A percentile compares a stretch with the other conserved stretches of the same genome.
phyloP scores from a whole-genome alignment of 2,329 filamentous ascomycete genomes.

The Ophiostoma triangulosporum region DNA sequence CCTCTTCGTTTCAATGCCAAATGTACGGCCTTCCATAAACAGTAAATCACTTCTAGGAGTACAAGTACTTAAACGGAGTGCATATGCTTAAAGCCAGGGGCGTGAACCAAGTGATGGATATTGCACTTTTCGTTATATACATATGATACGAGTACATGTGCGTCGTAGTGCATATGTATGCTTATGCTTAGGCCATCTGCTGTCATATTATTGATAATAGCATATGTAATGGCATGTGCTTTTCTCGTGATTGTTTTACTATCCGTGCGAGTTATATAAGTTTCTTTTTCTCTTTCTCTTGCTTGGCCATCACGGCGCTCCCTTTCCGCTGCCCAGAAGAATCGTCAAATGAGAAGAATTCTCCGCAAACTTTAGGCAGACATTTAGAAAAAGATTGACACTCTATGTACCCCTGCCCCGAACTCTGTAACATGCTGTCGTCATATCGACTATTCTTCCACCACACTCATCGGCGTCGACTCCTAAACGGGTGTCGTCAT shows the following conservation, averaged over 20 bases:
- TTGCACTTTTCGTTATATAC: background rate
- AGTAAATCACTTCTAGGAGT: no score
- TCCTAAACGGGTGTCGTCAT: background rate
- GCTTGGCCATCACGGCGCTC: no score
- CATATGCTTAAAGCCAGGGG: background rate
- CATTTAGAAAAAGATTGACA: no score
- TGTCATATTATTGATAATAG: background rate
- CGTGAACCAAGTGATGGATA: constrained; percentile 6
- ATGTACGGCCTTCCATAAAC: background rate
- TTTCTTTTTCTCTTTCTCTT: background rate
- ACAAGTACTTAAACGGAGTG: no score
- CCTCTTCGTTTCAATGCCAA: background rate
- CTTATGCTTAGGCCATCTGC: background rate
- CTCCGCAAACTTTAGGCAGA: no score
- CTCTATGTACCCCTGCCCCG: no score
- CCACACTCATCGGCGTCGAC: background rate
- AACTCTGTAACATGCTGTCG: no score
- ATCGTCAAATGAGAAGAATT: no score
- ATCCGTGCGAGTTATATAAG: background rate
- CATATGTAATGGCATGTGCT: background rate
- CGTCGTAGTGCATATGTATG: background rate
- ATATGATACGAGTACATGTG: background rate
- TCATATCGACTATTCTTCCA: background rate
- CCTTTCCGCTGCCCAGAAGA: no score
- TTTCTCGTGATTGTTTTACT: background rate